Evolutionary conservation across 2,329 filamentous ascomycete species (phyloP).

Genomic region (Neurospora crassa): DNA sequence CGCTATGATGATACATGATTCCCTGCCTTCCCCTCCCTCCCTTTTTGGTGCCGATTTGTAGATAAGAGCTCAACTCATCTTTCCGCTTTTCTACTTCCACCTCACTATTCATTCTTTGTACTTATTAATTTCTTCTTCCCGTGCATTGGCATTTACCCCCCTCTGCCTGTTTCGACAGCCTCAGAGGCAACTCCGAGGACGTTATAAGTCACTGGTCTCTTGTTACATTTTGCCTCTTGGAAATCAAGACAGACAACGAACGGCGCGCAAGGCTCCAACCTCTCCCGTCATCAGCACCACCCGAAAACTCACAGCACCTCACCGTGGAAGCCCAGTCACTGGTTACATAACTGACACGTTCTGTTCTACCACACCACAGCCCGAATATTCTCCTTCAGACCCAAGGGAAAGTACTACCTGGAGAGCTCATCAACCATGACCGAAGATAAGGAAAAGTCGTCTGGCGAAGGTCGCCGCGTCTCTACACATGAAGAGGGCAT

Average conservation of each 20-base stretch:
- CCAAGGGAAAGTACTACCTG: slow-evolving; percentile 6
- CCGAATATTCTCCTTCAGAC: slow-evolving; percentile 1
- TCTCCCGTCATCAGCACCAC: not conserved
- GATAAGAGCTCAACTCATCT: not conserved
- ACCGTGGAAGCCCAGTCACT: not conserved
- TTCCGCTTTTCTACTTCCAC: not conserved
- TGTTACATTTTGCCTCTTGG: not conserved
- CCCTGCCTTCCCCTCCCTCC: not conserved
- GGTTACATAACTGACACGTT: not conserved
- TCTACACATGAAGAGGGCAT: slow-evolving; percentile 12
- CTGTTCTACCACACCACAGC: slow-evolving; percentile 1
- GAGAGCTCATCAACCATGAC: slow-evolving; percentile 10
- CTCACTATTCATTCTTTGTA: not conserved
- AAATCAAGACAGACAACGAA: not conserved
- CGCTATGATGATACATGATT: not conserved
- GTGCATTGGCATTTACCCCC: not conserved
- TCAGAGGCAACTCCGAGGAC: not conserved
- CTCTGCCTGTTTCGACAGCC: not conserved
- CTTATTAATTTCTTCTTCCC: not conserved
- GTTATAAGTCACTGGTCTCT: not conserved
- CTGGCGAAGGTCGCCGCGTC: slow-evolving; percentile 10
- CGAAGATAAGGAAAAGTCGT: slow-evolving; percentile 13
- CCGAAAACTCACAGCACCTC: not conserved
- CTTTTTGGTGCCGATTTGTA: not conserved
- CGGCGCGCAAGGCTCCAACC: not conserved